Conservation (phyloP, 2,329 filamentous ascomycete genomes). For the Aspergillus japonicus region DNA sequence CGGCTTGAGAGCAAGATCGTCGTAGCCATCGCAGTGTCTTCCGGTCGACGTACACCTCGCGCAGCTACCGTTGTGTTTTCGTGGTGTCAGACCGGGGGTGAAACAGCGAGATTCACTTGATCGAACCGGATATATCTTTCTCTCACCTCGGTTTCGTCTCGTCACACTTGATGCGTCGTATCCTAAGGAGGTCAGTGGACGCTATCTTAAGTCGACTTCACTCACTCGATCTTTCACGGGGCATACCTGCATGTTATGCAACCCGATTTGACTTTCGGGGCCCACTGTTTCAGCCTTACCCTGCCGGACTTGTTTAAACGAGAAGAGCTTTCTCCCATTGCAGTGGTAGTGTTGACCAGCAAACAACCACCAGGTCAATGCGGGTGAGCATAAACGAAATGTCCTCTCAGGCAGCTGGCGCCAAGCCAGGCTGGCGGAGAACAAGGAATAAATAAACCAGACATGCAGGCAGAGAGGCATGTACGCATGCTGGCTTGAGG, state of each 20-base stretch:
- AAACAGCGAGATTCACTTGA: no score
- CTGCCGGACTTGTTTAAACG: constrained; percentile 1
- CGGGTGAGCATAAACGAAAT: background rate
- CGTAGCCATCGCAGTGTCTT: constrained; percentile 6
- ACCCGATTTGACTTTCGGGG: constrained; percentile 2
- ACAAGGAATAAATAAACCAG: background rate
- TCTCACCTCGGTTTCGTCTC: constrained; percentile 5
- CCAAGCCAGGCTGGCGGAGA: background rate
- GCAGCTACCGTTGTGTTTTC: background rate
- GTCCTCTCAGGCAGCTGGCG: background rate
- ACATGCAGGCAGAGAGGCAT: background rate
- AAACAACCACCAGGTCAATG: background rate
- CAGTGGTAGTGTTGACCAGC: background rate
- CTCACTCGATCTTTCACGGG: background rate
- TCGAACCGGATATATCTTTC: background rate
- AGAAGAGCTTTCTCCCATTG: background rate
- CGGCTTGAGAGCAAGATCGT: background rate
- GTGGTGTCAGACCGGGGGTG: background rate
- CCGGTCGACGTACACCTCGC: constrained; percentile 6
- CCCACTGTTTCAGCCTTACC: background rate
- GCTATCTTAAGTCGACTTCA: background rate
- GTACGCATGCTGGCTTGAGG: background rate
- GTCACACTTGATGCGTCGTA: constrained; percentile 8
- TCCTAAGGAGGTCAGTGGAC: background rate
- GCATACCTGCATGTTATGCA: constrained; percentile 6